Conservation (phyloP, 2,329 filamentous ascomycete genomes). For the Didymella segeticola region DNA sequence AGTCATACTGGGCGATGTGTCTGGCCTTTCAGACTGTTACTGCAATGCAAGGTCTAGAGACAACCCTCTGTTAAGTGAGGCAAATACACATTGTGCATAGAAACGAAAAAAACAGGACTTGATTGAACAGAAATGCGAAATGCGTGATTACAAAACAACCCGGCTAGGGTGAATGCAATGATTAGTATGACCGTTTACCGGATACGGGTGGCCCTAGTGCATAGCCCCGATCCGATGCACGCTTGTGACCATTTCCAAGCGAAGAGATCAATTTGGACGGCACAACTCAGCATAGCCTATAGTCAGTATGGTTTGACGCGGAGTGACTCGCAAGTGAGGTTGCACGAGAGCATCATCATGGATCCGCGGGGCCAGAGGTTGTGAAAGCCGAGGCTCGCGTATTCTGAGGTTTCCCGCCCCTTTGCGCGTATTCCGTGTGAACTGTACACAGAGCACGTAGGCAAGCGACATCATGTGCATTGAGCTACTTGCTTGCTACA, state of each 20-base stretch:
- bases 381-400: constrained; percentile 1
- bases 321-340: too few species aligned
- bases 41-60: not conserved
- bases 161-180: constrained; percentile 23
- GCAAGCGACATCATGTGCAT: too few species aligned
- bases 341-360: not conserved
- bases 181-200: constrained; percentile 24
- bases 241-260: not conserved
- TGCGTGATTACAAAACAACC: constrained; percentile 42
- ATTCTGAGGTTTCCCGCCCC: too few species aligned
- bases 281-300: too few species aligned
- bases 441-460: too few species aligned
- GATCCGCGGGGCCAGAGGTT: not conserved
- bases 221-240: not conserved
- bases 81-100: constrained; percentile 11
- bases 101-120: not conserved
- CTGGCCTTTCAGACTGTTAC: not conserved
- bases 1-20: constrained; percentile 17
- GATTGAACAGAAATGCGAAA: not conserved
- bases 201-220: not conserved
- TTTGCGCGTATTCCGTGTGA: too few species aligned
- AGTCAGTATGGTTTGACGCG: too few species aligned
- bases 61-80: not conserved
- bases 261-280: too few species aligned
- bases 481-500: too few species aligned